These are phyloP conservation scores for Chalciporus pseudorubinellus DNA, from an alignment of 768 basidiomycete genomes.

Conservation along the genomic window DNA sequence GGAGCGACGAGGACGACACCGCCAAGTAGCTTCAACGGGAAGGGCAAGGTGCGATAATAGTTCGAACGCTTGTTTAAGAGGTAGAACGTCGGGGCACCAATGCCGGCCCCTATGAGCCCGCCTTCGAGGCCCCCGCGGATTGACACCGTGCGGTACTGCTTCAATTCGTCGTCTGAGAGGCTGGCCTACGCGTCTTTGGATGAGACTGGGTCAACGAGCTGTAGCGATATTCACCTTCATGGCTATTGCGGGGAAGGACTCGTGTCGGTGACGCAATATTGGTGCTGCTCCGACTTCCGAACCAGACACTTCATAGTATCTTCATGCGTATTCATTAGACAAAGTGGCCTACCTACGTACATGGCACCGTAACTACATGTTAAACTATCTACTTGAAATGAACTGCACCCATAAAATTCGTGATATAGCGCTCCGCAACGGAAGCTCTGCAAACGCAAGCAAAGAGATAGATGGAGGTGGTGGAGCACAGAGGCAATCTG, in stretches of 20 bases:
- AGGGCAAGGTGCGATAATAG: constrained; percentile 61
- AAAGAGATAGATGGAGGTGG: not conserved
- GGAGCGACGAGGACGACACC: constrained; percentile 63
- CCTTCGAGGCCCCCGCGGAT: constrained; percentile 66
- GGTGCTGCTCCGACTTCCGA: not conserved
- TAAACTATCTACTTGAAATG: constrained; percentile 9
- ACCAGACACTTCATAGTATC: not conserved
- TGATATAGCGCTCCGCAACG: not conserved
- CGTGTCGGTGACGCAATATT: not conserved
- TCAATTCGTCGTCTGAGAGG: constrained; percentile 40
- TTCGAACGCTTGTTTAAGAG: constrained; percentile 51
- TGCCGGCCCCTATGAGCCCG: constrained; percentile 45
- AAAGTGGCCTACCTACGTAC: constrained; percentile 16
- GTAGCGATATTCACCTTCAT: constrained; percentile 13
- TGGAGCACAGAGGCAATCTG: not conserved
- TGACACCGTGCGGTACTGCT: constrained; percentile 53
- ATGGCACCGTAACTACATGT: constrained; percentile 10
- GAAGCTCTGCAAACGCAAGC: not conserved
- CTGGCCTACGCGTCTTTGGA: constrained; percentile 11
- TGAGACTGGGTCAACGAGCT: not conserved
- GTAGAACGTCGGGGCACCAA: constrained; percentile 52
- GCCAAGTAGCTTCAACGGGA: constrained; percentile 66
- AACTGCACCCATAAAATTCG: not conserved
- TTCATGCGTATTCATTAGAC: constrained; percentile 5
- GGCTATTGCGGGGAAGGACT: not conserved